Percentiles rank a stretch among this genome's conserved stretches.
Evolutionary conservation across 345 rosid species (phyloP).

Genomic region (Corchorus olitorius): DNA sequence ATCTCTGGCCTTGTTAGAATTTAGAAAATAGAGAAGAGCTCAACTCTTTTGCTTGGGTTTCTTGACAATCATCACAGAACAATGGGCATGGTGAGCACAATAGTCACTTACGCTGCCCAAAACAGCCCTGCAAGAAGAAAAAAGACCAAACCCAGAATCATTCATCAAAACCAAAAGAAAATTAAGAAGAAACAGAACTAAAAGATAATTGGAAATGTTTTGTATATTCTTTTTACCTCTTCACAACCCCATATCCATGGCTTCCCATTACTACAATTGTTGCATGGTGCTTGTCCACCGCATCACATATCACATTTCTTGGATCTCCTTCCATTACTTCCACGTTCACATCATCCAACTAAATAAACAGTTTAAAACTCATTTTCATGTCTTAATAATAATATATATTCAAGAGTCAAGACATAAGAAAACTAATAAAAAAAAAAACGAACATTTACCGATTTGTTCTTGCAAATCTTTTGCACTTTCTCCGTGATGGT

Average conservation of each 20-base stretch:
- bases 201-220: too few species aligned
- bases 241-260: constrained; percentile 47
- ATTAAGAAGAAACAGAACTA: too few species aligned
- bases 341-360: constrained; percentile 4
- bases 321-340: constrained; percentile 50
- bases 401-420: too few species aligned
- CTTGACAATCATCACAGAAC: constrained; percentile 44
- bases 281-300: constrained; percentile 39
- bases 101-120: constrained; percentile 43
- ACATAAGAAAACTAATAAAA: background rate
- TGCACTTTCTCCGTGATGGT: constrained; percentile 29
- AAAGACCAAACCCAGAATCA: too few species aligned
- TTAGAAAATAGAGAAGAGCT: background rate
- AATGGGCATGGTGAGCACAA: constrained; percentile 38
- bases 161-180: too few species aligned
- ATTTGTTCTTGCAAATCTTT: constrained; percentile 34
- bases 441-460: constrained; percentile 13
- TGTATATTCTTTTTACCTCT: too few species aligned
- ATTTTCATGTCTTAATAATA: too few species aligned
- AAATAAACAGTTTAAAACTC: too few species aligned
- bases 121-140: constrained; percentile 30
- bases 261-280: constrained; percentile 47
- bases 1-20: background rate
- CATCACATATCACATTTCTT: constrained; percentile 39
- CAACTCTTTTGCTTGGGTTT: constrained; percentile 22